Base-by-base conservation (phyloP, 805 yeast species). In the Zygotorulaspora danielsina region DNA sequence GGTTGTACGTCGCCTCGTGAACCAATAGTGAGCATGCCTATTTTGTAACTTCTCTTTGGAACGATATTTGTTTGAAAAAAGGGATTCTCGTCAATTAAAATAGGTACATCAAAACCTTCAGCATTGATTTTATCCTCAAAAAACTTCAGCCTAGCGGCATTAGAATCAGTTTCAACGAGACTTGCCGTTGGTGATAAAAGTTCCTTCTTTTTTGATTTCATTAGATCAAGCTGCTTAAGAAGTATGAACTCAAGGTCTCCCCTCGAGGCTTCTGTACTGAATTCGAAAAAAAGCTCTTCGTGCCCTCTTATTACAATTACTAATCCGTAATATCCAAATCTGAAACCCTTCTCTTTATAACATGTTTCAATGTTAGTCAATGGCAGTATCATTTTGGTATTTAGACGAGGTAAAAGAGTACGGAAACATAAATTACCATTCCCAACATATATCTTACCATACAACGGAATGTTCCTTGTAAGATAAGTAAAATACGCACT, bases 1-100 rank as follows among this genome's bases (percentile, higher is more conserved):
- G 97, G 97, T 63, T 90, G 97, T 5, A 90, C 97, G 63, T 90
- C 97, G 22, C 97, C 97, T 42, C 97, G 72, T 0, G 96, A 87
- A 0, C 97, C 97, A 52, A 90, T 90, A 0, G 97, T 90, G 42
- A 90, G 63, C 34, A 87, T 65, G 0, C 84, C 80, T 53, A 89
- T 74, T 19, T 71, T 73, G 50, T 72, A 73, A 2, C 77, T 62
- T 36, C 75, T 70, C 1, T 69, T 55, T 0, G 95, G 84, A 41
- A 66, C 70, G 21, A 77, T 64, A 32, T 64, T 72, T 0, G 76
- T 74, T 32, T 71, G 67, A 42, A 68, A 60, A 43, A 69, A 66
- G 0, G 85, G 84, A 34, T 77, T 75, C 34, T 79, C 83, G 50
- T 81, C 88, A 34, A 83, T 61, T 17, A 84, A 72, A 9, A 84